A percentile compares a stretch with the other conserved stretches of the same genome.
These are phyloP conservation scores for Penicillium sp. DNA, from an alignment of 2,329 filamentous ascomycete species.

Conservation along the genomic window DNA sequence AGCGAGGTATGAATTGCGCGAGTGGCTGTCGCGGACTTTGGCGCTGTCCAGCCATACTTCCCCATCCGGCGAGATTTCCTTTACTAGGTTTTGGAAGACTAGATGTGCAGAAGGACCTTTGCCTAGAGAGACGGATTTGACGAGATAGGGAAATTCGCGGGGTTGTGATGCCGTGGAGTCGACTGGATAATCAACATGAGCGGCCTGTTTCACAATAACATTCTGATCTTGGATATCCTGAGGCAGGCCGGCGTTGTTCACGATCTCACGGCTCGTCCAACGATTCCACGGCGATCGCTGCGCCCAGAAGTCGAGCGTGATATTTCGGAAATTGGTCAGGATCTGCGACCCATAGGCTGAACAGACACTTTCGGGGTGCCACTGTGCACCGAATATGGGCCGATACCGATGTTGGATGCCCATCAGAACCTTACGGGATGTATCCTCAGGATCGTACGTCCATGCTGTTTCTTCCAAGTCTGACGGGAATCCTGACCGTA, in stretches of 20 bases:
- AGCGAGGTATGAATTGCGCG: slow-evolving; percentile 5
- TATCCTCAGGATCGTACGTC: slow-evolving; percentile 5
- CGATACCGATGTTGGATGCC: slow-evolving; percentile 3
- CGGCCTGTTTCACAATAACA: slow-evolving; percentile 6
- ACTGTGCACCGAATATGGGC: slow-evolving; percentile 2
- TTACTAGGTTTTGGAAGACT: neutral
- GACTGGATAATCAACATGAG: neutral
- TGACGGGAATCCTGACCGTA: neutral
- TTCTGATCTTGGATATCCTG: neutral
- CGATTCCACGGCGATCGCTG: neutral
- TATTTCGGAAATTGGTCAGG: neutral
- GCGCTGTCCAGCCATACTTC: slow-evolving; percentile 8
- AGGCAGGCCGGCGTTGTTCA: neutral
- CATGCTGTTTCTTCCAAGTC: neutral
- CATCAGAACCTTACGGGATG: neutral
- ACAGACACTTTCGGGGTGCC: slow-evolving; percentile 6
- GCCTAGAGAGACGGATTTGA: neutral
- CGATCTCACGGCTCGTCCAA: slow-evolving; percentile 1
- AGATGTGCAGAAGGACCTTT: neutral
- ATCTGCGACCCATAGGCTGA: neutral
- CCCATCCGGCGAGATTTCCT: neutral
- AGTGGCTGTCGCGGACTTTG: slow-evolving; percentile 8
- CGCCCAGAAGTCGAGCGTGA: slow-evolving; percentile 1
- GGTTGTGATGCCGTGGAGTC: neutral
- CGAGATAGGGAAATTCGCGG: neutral